Evolutionary conservation across 768 basidiomycete genomes (phyloP), one percentile per base, ranked within the genome.

Genomic region (Boletus coccyginus): DNA sequence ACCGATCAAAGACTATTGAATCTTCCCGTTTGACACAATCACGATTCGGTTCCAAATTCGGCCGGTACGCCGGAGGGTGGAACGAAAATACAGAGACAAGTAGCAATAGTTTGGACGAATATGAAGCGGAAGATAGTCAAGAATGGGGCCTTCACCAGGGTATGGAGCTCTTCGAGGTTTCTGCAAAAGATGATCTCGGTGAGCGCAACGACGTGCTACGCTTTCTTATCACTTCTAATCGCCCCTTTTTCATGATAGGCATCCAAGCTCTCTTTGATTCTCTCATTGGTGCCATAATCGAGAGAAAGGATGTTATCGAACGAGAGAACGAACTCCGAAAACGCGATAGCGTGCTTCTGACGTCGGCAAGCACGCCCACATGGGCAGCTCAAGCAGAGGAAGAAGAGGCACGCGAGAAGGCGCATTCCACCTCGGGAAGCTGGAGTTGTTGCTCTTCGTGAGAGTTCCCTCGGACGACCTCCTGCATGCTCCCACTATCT

Each of bases 101-200:
- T 66, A 86, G 82, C 67, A 86, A 84, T 57, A 88, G 86, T 68
- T 75, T 84, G 50, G 79, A 82, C 45, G 87, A 85, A 69, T 83
- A 83, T 42, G 86, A 90, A 19, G 77, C 70, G 5, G 72, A 77
- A 7, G 81, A 81, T 19, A 74, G 74, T 4, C 75, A 75, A 40
- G 88, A 88, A 66, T 91, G 89, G 87, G 88, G 90, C 7, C 77
- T 89, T 39, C 84, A 80, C 67, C 88, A 88, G 67, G 88, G 85
- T 58, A 92, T 94, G 85, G 88, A 90, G 66, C 79, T 95, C 17
- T 92, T 90, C 61, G 92, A 96, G 68, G 92, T 96, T 19, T 94
- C 92, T 43, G 89, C 94, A 51, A 94, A 94, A 73, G 92, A 94
- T 64, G 88, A 91, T 66, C 66, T 74, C 33, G 94, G 93, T 94